Evolutionary conservation across 2,329 filamentous ascomycete species (phyloP).

Genomic region (Cladorrhinum sp.): DNA sequence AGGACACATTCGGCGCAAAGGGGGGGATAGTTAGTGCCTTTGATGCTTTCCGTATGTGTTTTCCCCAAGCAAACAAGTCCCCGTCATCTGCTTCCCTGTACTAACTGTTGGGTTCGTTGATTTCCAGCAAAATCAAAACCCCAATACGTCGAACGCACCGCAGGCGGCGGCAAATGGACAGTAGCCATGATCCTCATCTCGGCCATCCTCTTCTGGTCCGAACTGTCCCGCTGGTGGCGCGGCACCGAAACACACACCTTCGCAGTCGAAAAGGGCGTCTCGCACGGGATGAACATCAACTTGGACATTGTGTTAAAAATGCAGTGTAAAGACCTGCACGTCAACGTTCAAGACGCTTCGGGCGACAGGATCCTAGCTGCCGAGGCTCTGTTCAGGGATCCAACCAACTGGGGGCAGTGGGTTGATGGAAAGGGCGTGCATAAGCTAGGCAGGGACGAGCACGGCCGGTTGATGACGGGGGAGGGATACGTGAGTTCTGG

Average conservation of each 20-base stretch:
- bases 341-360: slow-evolving; percentile 95
- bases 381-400: slow-evolving; percentile 67
- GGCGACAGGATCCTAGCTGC: slow-evolving; percentile 88
- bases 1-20: slow-evolving; percentile 76
- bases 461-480: slow-evolving; percentile 55
- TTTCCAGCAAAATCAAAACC: slow-evolving; percentile 85
- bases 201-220: slow-evolving; percentile 69
- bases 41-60: slow-evolving; percentile 89
- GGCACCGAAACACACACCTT: slow-evolving; percentile 87
- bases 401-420: slow-evolving; percentile 82
- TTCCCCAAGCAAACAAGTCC: no score
- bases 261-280: slow-evolving; percentile 86
- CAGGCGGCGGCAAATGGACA: slow-evolving; percentile 91
- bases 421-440: slow-evolving; percentile 66
- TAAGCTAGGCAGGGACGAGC: slow-evolving; percentile 52
- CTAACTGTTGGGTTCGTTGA: slow-evolving; percentile 24
- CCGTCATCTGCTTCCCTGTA: no score
- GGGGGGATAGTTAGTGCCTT: slow-evolving; percentile 76
- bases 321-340: slow-evolving; percentile 81
- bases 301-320: slow-evolving; percentile 89
- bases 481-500: slow-evolving; percentile 51
- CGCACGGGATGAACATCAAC: slow-evolving; percentile 88
- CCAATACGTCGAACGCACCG: slow-evolving; percentile 80
- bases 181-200: slow-evolving; percentile 75
- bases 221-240: slow-evolving; percentile 77